Percentiles rank a stretch among this genome's conserved stretches.
Evolutionary conservation across 176 grass and related monocot genomes (phyloP).

Genomic region (Canna indica): DNA sequence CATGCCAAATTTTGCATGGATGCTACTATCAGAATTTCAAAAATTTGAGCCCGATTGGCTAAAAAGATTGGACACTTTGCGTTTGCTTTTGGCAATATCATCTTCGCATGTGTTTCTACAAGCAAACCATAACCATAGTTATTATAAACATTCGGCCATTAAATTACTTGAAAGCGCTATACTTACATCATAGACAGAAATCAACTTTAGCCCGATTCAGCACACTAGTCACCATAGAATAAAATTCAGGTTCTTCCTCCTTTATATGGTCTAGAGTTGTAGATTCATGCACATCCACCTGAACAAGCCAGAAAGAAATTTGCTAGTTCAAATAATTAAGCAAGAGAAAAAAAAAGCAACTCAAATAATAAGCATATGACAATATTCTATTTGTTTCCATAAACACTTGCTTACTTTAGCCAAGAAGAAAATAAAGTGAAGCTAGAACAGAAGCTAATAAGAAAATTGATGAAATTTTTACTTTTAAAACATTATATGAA

Average conservation of each 20-base stretch:
- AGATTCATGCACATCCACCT: constrained; percentile 78
- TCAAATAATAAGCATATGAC: background rate
- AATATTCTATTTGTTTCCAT: background rate
- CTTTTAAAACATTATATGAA: too few relatives aligned
- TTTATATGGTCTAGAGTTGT: constrained; percentile 47
- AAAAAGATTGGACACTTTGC: too few relatives aligned
- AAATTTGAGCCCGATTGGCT: too few relatives aligned
- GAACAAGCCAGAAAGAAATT: constrained; percentile 5
- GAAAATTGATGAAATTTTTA: too few relatives aligned
- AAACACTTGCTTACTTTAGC: too few relatives aligned
- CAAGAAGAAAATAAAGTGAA: too few relatives aligned
- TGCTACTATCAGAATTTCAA: too few relatives aligned
- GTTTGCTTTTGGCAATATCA: background rate
- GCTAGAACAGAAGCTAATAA: too few relatives aligned
- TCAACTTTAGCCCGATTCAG: constrained; percentile 57
- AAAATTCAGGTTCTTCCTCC: constrained; percentile 63
- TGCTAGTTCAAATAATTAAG: background rate
- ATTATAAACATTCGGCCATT: background rate
- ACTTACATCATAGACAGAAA: constrained; percentile 38
- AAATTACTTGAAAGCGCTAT: background rate
- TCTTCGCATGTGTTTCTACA: background rate
- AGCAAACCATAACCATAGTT: background rate
- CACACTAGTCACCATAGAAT: constrained; percentile 43
- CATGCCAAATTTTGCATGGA: too few relatives aligned
- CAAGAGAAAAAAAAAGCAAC: background rate